Conservation (phyloP, 1,284 basidiomycete species). For the Fistulina hepatica region DNA sequence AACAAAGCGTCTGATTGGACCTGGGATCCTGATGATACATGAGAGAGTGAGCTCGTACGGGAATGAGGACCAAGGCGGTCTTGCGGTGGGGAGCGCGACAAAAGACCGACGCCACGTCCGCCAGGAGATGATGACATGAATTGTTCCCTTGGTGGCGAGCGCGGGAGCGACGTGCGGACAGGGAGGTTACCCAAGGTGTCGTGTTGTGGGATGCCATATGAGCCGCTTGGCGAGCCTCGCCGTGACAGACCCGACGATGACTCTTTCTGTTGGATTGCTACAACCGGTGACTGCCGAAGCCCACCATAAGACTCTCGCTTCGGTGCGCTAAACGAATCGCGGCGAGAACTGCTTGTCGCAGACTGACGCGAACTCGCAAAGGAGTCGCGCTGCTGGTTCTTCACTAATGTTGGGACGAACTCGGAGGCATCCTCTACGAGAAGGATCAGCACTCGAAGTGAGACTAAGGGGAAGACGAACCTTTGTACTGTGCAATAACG, state of each 20-base stretch:
- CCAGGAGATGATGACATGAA: not conserved
- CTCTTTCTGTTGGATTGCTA: no score
- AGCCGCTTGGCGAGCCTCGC: not conserved
- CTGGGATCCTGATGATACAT: no score
- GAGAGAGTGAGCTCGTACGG: not conserved
- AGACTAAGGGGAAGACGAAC: no score
- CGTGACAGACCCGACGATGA: not conserved
- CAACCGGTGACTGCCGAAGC: no score
- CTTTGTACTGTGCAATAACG: no score
- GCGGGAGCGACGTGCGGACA: not conserved
- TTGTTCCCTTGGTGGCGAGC: not conserved
- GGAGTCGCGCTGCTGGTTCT: slow-evolving; percentile 43
- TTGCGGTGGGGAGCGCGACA: not conserved
- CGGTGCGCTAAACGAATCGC: no score
- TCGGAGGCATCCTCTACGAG: slow-evolving; percentile 10
- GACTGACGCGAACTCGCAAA: no score
- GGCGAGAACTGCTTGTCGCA: no score
- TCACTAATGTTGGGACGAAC: slow-evolving; percentile 43
- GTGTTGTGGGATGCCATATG: no score
- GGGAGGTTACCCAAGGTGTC: no score
- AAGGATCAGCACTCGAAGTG: slow-evolving; percentile 45
- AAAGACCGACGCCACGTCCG: not conserved
- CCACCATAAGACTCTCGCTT: no score
- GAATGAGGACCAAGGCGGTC: not conserved
- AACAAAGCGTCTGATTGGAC: no score